These are phyloP conservation scores for Rhizopogon salebrosus DNA, from an alignment of 768 basidiomycete genomes.

Conservation along the genomic window DNA sequence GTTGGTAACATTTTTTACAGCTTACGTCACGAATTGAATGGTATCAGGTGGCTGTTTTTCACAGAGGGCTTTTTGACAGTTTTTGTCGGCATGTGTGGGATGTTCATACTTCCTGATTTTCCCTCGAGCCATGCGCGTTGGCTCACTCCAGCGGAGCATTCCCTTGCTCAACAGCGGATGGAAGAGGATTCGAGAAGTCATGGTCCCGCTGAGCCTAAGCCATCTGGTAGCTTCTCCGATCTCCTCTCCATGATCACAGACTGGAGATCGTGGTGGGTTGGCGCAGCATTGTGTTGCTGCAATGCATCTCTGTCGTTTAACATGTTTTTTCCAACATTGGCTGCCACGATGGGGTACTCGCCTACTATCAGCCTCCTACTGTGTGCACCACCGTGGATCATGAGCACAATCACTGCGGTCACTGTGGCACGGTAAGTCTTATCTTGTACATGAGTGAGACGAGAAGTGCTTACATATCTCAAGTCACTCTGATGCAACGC, in stretches of 20 bases:
- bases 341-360: constrained; percentile 59
- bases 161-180: constrained; percentile 52
- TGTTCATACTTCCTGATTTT: constrained; percentile 68
- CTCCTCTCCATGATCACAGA: constrained; percentile 55
- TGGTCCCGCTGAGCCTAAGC: constrained; percentile 40
- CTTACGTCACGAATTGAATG: not conserved
- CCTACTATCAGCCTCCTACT: constrained; percentile 58
- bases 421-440: not conserved
- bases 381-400: constrained; percentile 62
- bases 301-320: constrained; percentile 59
- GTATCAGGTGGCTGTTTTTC: constrained; percentile 61
- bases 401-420: constrained; percentile 28
- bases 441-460: not conserved
- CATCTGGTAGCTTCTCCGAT: constrained; percentile 32
- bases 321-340: constrained; percentile 71
- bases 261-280: constrained; percentile 78
- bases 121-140: constrained; percentile 50
- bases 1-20: constrained; percentile 27
- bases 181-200: constrained; percentile 49
- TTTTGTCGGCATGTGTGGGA: constrained; percentile 39
- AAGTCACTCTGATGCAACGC: constrained; percentile 63
- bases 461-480: not conserved
- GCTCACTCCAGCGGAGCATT: constrained; percentile 48
- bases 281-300: constrained; percentile 54
- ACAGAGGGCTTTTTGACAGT: constrained; percentile 57